Evolutionary conservation across 2,329 filamentous ascomycete genomes (phyloP), one percentile per base, ranked within the genome.

Genomic region (Botryosphaeria dothidea): DNA sequence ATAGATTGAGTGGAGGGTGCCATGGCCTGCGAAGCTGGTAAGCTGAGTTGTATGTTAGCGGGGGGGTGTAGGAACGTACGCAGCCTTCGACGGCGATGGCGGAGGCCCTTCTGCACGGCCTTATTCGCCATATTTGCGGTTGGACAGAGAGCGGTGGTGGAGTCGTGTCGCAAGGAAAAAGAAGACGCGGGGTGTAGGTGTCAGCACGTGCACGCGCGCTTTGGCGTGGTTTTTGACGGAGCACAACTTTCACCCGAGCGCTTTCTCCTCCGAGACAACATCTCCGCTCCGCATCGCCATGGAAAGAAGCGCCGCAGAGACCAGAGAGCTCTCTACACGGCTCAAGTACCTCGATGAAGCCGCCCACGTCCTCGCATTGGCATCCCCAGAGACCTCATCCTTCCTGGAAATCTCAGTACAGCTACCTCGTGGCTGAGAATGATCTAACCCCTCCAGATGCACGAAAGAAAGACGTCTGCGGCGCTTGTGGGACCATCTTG

Each of bases 1-100:
- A 77, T 98, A 99, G 70, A 99, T 98, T 65, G 92, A 91, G 75
- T 98, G 86, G 61, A 99, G 86, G 0, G 90, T 92, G 68, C 95
- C 95, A 79, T 99, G 95, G 66, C 94, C 92, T 95, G 66, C 15
- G 13, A 52, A 48, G 23, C 34, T 15, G 5, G 34, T 65, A 15
- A 63, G 54, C 5, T 54, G 56, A 25, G 36, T n/a, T n/a, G n/a
- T 31, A 25, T 11, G 17, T 17, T n/a, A n/a, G n/a, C n/a, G 36
- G 8, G 23, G 23, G 41, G 2, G 41, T 11, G n/a, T 25, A 11
- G 34, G 43, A 57, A 66, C 90, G 79, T 82, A 93, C 91, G 75
- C 93, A 97, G 71, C 93, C 93, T 82, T 96, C 91, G 5, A 96
- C 81, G 21, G 93, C 94, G 67, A 97, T 84, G n/a, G 64, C 92